A percentile compares a stretch with the other conserved stretches of the same genome.
These are phyloP conservation scores for Lipomyces japonicus DNA, from an alignment of 805 yeast species.

Conservation along the genomic window DNA sequence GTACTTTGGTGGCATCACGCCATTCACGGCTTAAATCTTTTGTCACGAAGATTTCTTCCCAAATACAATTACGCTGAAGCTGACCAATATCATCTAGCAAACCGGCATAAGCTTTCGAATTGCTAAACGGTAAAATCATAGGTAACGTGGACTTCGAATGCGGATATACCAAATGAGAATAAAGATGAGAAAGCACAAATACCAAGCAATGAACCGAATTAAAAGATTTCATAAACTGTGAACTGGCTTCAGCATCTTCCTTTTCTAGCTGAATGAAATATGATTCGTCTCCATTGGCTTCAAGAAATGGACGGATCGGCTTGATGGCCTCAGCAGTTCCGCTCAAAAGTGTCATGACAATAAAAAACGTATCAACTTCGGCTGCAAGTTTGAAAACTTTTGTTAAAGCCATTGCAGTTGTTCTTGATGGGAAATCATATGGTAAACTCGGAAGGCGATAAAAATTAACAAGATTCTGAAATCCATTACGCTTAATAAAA, in stretches of 20 bases:
- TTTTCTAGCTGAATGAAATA: constrained; percentile 13
- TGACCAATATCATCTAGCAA: constrained; percentile 30
- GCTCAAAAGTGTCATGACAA: constrained; percentile 10
- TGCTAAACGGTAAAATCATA: constrained; percentile 24
- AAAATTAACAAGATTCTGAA: constrained; percentile 28
- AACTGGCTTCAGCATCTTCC: constrained; percentile 7
- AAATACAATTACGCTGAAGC: constrained; percentile 32
- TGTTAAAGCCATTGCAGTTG: constrained; percentile 25
- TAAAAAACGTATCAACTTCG: constrained; percentile 10
- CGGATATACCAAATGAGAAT: constrained; percentile 18
- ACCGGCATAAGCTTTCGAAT: constrained; percentile 8
- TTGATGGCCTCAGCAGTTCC: constrained; percentile 11
- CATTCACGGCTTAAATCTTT: constrained; percentile 22
- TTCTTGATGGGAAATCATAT: constrained; percentile 34
- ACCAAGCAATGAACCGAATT: constrained; percentile 22
- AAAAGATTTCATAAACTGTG: constrained; percentile 11
- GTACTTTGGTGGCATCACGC: constrained; percentile 27
- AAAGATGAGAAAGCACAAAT: constrained; percentile 25
- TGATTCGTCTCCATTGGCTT: constrained; percentile 10
- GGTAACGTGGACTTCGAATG: constrained; percentile 25
- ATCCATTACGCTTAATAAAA: constrained; percentile 33
- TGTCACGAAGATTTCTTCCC: constrained; percentile 31
- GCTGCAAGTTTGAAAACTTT: constrained; percentile 16
- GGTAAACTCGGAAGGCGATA: constrained; percentile 32
- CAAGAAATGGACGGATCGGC: constrained; percentile 10